Conservation (phyloP, 257 asterid genomes). For the Solanum sejunctum region DNA sequence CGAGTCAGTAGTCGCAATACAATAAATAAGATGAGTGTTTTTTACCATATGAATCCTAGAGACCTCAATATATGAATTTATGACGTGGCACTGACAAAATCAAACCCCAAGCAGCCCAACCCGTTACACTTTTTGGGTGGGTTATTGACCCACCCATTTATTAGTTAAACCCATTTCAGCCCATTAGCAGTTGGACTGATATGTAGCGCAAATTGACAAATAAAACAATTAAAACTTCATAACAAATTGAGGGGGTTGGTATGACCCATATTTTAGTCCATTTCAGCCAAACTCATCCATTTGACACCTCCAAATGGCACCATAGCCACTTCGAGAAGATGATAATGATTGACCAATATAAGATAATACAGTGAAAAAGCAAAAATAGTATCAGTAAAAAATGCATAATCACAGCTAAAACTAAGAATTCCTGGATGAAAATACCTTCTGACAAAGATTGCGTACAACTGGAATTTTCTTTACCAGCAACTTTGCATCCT, state of each 20-base stretch:
- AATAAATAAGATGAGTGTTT: not conserved
- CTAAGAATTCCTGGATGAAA: not conserved
- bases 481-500: constrained; percentile 45
- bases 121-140: not conserved
- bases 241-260: not conserved
- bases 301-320: not conserved
- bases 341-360: not conserved
- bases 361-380: not conserved
- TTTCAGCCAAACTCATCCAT: not conserved
- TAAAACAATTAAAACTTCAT: not conserved
- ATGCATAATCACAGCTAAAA: not conserved
- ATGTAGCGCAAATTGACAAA: not conserved
- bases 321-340: not conserved
- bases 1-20: not conserved
- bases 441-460: constrained; percentile 82
- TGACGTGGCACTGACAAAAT: not conserved
- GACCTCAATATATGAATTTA: not conserved
- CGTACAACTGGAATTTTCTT: constrained; percentile 71
- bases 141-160: not conserved
- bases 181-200: not conserved
- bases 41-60: not conserved
- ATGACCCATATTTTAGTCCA: not conserved
- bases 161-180: not conserved
- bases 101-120: not conserved
- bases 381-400: not conserved